These are phyloP conservation scores for Colletotrichum coccodes DNA, from an alignment of 2,329 filamentous ascomycete genomes.

Conservation along the genomic window DNA sequence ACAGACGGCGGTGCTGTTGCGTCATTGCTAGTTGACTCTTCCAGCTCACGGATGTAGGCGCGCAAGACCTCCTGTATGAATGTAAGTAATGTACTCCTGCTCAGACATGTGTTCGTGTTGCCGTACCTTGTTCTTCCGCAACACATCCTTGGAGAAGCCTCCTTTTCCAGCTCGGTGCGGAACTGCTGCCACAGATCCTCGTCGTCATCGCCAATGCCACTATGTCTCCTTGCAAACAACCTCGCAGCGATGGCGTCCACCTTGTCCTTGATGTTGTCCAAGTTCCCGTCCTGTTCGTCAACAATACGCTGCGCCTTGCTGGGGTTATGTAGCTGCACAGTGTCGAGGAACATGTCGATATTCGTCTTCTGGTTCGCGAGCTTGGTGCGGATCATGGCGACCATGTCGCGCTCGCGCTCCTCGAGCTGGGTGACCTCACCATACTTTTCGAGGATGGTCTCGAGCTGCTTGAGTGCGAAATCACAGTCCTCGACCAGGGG, in stretches of 20 bases:
- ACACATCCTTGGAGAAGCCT: slow-evolving; percentile 65
- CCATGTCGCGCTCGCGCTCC: slow-evolving; percentile 47
- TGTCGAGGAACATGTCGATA: slow-evolving; percentile 67
- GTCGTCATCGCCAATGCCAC: slow-evolving; percentile 52
- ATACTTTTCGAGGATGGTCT: slow-evolving; percentile 61
- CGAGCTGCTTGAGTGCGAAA: slow-evolving; percentile 64
- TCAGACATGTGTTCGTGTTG: not conserved
- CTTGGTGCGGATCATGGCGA: slow-evolving; percentile 55
- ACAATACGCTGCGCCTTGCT: slow-evolving; percentile 47
- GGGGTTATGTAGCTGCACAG: slow-evolving; percentile 62
- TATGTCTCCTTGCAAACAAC: slow-evolving; percentile 55
- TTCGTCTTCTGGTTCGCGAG: slow-evolving; percentile 62
- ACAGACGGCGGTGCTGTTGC: slow-evolving; percentile 59
- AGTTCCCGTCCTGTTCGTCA: slow-evolving; percentile 49
- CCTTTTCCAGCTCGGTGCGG: slow-evolving; percentile 64
- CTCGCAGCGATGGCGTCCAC: slow-evolving; percentile 66
- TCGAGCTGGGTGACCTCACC: slow-evolving; percentile 38
- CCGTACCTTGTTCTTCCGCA: slow-evolving; percentile 67
- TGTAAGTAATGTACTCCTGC: slow-evolving; percentile 24
- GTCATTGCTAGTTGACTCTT: slow-evolving; percentile 56
- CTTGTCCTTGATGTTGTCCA: slow-evolving; percentile 68
- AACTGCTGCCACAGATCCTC: slow-evolving; percentile 69
- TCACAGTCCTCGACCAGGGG: slow-evolving; percentile 66
- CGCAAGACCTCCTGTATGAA: slow-evolving; percentile 63
- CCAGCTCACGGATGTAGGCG: slow-evolving; percentile 70